Percentiles rank a stretch among this genome's conserved stretches.
These are phyloP conservation scores for Shiraia sp. DNA, from an alignment of 2,329 filamentous ascomycete genomes.

Conservation along the genomic window DNA sequence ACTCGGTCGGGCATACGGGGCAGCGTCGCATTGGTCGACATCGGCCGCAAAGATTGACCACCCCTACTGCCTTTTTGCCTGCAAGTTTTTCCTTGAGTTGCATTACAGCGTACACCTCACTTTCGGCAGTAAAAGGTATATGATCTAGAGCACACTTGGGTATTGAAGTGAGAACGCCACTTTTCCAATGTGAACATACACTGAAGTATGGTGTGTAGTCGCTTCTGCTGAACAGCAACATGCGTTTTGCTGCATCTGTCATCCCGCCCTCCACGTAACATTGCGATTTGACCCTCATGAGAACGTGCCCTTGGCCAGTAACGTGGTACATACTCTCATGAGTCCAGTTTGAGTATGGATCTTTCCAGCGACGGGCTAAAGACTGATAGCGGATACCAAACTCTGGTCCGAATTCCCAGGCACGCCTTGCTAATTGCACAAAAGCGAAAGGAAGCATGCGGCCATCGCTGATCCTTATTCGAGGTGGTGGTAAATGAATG, in stretches of 20 bases:
- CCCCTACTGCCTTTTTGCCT: constrained; percentile 44
- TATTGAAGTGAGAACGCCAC: constrained; percentile 62
- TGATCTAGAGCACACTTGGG: constrained; percentile 66
- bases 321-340: constrained; percentile 58
- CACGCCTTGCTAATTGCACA: constrained; percentile 60
- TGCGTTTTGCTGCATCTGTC: constrained; percentile 56
- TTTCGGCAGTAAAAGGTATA: constrained; percentile 51
- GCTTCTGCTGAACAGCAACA: constrained; percentile 62
- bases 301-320: constrained; percentile 57
- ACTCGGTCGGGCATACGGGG: constrained; percentile 65
- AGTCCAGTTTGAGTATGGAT: constrained; percentile 55
- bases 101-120: constrained; percentile 48
- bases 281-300: constrained; percentile 62
- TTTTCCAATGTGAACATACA: constrained; percentile 64
- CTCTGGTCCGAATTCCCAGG: constrained; percentile 52
- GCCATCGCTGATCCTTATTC: constrained; percentile 55
- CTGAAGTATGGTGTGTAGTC: constrained; percentile 67
- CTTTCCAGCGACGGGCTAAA: constrained; percentile 59
- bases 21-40: constrained; percentile 65
- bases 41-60: constrained; percentile 57
- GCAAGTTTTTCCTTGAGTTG: constrained; percentile 36
- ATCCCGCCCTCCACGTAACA: constrained; percentile 56
- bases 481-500: constrained; percentile 55
- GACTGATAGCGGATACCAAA: constrained; percentile 33
- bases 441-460: constrained; percentile 62